Evolutionary conservation across 805 yeast genomes (phyloP).

Genomic region (Kazachstania psychrophila): DNA sequence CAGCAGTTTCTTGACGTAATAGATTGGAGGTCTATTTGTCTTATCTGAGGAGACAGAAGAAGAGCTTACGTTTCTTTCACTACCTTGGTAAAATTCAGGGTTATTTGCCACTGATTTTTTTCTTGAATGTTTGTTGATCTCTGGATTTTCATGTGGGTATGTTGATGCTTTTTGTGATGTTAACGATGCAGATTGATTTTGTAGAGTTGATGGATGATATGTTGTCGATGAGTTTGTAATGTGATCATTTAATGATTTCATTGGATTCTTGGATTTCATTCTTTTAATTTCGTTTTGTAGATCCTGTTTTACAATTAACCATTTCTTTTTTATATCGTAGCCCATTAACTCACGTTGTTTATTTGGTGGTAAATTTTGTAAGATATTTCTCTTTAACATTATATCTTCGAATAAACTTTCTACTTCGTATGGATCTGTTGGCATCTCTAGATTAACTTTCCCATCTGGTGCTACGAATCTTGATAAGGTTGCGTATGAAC

Average conservation of each 20-base stretch:
- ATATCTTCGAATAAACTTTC: conserved; percentile 69
- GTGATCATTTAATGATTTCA: not conserved
- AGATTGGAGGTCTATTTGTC: conserved; percentile 49
- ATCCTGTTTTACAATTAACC: conserved; percentile 88
- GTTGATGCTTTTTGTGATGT: not conserved
- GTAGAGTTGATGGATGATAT: not conserved
- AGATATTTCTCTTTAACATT: conserved; percentile 70
- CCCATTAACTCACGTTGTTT: conserved; percentile 71
- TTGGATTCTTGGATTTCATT: conserved; percentile 28
- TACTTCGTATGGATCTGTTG: conserved; percentile 54
- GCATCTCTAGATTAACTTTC: conserved; percentile 46
- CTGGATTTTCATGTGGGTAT: not conserved
- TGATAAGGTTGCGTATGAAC: conserved; percentile 20
- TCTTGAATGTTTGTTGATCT: too few relatives aligned
- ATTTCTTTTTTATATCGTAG: conserved; percentile 70
- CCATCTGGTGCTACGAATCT: conserved; percentile 28
- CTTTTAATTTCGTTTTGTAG: conserved; percentile 66
- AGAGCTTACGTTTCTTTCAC: conserved; percentile 16
- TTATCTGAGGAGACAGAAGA: conserved; percentile 23
- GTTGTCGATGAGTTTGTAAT: not conserved
- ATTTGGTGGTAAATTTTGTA: conserved; percentile 54
- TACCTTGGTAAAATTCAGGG: conserved; percentile 1
- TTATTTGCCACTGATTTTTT: too few relatives aligned
- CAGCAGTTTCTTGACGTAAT: conserved; percentile 65
- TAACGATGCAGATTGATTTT: not conserved